Evolutionary conservation across 2,329 filamentous ascomycete species (phyloP).

Genomic region (Atkinsonella texensis): DNA sequence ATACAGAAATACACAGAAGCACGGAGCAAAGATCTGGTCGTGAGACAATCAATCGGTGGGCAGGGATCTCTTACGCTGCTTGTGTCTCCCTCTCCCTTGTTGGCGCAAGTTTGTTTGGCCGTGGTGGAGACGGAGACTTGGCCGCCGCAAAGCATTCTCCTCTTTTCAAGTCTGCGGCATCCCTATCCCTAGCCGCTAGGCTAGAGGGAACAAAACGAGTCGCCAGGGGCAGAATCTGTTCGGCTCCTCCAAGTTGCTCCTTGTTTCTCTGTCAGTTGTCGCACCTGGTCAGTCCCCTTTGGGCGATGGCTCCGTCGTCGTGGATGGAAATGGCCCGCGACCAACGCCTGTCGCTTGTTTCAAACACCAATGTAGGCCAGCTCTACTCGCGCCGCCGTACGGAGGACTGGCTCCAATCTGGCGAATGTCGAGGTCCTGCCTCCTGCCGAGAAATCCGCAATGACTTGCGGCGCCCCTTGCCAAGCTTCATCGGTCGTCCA

Average conservation of each 20-base stretch:
- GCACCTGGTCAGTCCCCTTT: neutral
- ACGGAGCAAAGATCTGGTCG: neutral
- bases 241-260: neutral
- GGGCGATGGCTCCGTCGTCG: neutral
- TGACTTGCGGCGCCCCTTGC: neutral
- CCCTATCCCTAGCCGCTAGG: neutral
- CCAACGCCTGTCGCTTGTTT: constrained; percentile 1
- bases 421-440: neutral
- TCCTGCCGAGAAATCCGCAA: neutral
- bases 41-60: neutral
- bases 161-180: neutral
- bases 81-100: neutral
- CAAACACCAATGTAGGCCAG: neutral
- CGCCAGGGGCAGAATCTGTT: constrained; percentile 1
- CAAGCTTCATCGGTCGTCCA: neutral
- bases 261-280: constrained; percentile 1
- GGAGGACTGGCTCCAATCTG: neutral
- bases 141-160: neutral
- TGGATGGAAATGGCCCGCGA: neutral
- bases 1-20: neutral
- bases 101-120: neutral
- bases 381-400: neutral
- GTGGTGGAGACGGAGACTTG: neutral
- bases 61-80: neutral
- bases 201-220: neutral